Evolutionary conservation across 2,329 filamentous ascomycete species (phyloP), one percentile per base, ranked within the genome.

Genomic region (Alternaria rosae): DNA sequence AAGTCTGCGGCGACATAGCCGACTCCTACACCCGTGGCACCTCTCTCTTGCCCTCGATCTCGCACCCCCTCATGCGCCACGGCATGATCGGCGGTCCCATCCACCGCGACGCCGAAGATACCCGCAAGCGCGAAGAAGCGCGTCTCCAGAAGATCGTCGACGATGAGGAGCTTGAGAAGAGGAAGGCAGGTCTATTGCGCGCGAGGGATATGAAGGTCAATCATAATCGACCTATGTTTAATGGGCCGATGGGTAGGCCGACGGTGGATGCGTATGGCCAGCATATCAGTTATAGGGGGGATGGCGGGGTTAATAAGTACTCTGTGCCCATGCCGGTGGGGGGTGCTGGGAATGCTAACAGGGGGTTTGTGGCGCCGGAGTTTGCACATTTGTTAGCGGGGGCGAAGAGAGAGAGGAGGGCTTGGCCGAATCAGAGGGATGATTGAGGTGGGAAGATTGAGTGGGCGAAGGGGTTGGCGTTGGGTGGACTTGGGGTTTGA

Each of bases 141-240:
- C 38, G 28, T 26, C 30, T 30, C 5, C 35, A 47, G 10, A 35
- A 23, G 3, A 52, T 20, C 58, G 23, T 32, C 30, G 55, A 38
- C 35, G 41, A 12, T 25, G 26, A 11, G 13, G 54, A 54, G 6
- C 59, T 13, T 0, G 57, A 50, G 20, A 42, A 12, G 28, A 53
- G 45, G 45, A 56, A 38, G 2, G 35, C 23, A 1, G 47, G 47
- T 9, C 4, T 21, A 13, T 2, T 50, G 17, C 47, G 35, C 3
- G 20, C 47, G 5, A 38, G 47, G 15, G 30, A 32, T 17, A 51
- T 51, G 30, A 21, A 32, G 4, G 47, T 51, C 47, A 63, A 59
- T 6, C 47, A 55, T 26, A 56, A 63, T 3, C 42, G 44, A n/a
- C 68, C 70, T n/a, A 45, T 74, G 55, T 73, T 70, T 26, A 72